Evolutionary conservation across 106 monocot species (phyloP).

Genomic region (Ottelia alismoides): DNA sequence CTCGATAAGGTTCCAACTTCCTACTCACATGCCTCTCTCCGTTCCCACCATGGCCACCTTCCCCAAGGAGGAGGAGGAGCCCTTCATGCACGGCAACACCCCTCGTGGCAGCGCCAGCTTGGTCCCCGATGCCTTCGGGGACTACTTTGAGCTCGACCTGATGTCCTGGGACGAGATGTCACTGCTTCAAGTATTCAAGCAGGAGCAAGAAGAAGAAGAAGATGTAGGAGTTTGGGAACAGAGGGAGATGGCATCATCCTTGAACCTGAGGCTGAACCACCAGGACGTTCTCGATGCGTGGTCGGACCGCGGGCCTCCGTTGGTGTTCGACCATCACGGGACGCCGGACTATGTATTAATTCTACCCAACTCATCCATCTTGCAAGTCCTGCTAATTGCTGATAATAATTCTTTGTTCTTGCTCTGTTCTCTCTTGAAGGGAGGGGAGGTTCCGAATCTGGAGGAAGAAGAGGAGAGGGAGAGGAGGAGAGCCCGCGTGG

Average conservation of each 20-base stretch:
- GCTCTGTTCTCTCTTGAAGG: not conserved
- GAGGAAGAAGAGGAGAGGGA: constrained; percentile 5
- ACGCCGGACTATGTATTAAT: no score
- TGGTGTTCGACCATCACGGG: not conserved
- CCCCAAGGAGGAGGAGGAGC: no score
- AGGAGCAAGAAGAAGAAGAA: not conserved
- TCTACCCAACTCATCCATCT: not conserved
- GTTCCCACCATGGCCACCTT: no score
- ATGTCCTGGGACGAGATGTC: no score
- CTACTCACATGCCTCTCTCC: no score
- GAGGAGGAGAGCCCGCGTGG: constrained; percentile 6
- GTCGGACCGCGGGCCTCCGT: constrained; percentile 8
- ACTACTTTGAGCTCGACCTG: no score
- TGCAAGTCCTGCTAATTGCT: not conserved
- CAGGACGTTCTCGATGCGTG: constrained; percentile 20
- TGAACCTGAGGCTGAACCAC: constrained; percentile 22
- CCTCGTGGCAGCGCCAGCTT: no score
- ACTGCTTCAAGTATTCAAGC: no score
- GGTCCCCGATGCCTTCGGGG: no score
- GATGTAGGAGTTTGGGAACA: constrained; percentile 6
- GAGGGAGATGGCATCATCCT: not conserved
- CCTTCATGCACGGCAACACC: no score
- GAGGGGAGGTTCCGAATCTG: not conserved
- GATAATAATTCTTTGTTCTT: not conserved
- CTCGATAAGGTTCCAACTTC: no score